Conservation (phyloP, 805 yeast genomes). For the Metschnikowia anglica region DNA sequence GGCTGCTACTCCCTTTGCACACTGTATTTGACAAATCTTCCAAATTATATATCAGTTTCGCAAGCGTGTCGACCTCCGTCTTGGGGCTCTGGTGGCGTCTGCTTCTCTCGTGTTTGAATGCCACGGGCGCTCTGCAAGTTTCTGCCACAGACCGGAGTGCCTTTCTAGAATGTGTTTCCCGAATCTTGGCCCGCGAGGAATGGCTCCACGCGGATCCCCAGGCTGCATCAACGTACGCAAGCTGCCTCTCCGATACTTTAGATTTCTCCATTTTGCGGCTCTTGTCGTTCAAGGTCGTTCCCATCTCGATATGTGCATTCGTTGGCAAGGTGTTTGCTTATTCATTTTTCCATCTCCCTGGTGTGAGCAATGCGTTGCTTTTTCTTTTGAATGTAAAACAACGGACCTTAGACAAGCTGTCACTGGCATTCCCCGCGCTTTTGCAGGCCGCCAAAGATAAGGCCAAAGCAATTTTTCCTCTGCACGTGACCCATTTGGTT, state of each 20-base stretch:
- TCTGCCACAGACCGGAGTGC: constrained; percentile 51
- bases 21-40: constrained; percentile 21
- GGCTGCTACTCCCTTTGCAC: constrained; percentile 23
- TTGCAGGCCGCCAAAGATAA: constrained; percentile 3
- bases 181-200: constrained; percentile 47
- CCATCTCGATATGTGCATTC: constrained; percentile 61
- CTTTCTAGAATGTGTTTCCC: constrained; percentile 53
- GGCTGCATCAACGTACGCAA: constrained; percentile 27
- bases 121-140: constrained; percentile 26
- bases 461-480: constrained; percentile 27
- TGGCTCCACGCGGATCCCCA: constrained; percentile 40
- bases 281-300: constrained; percentile 46
- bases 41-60: constrained; percentile 33
- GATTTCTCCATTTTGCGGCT: constrained; percentile 51
- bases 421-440: constrained; percentile 4
- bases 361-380: constrained; percentile 54
- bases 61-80: constrained; percentile 32
- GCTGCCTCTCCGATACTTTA: constrained; percentile 50
- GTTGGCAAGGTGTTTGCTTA: constrained; percentile 71
- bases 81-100: constrained; percentile 56
- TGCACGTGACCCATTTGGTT: constrained; percentile 30
- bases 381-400: constrained; percentile 59
- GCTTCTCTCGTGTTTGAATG: constrained; percentile 28
- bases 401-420: constrained; percentile 34
- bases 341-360: constrained; percentile 53